Evolutionary conservation across 345 rosid genomes (phyloP), one percentile per base, ranked within the genome.

Genomic region (Orychophragmus violaceus): DNA sequence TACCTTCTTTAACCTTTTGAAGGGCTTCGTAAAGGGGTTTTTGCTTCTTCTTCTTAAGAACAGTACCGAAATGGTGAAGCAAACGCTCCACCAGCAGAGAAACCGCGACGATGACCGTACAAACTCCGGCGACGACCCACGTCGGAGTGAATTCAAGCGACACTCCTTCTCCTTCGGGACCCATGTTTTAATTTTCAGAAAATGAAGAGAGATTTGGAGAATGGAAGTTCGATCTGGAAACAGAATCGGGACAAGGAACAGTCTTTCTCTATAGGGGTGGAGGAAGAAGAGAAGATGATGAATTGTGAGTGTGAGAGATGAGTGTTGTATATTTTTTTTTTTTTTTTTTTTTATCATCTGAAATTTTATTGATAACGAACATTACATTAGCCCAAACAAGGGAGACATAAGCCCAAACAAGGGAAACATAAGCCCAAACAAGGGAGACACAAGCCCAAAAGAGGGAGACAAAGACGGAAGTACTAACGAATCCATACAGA

Each of bases 1-100:
- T 66, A 75, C 95, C 97, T 88, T 91, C 96, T 83, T 91, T 91
- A 44, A 91, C 85, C 76, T 89, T 91, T 75, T 82, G 90, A 44
- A 91, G 85, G 39, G 98, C 98, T 72, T 89, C 90, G 57, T 9
- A 91, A 37, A 91, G 89, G 7, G 95, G 81, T 66, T 85, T 91
- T 76, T 91, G 96, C 22, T 78, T 48, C 59, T 83, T 85, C 52
- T 23, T 78, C 85, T 85, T 87, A 53, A 91, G 81, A 45, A 78
- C 62, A 59, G 63, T 79, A 75, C 98, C 98, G 59, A 77, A 69
- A 79, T 66, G 54, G 55, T 93, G 96, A 54, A 90, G 90, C 4
- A 84, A 7, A 60, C 98, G 83, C 70, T 90, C 98, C 10, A 83
- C 69, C 18, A 81, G 82, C 13, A 93, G 80, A 52, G 98, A 93